Base-by-base conservation (phyloP, 2,329 filamentous ascomycete species). In the Ceratocystiopsis sp. region DNA sequence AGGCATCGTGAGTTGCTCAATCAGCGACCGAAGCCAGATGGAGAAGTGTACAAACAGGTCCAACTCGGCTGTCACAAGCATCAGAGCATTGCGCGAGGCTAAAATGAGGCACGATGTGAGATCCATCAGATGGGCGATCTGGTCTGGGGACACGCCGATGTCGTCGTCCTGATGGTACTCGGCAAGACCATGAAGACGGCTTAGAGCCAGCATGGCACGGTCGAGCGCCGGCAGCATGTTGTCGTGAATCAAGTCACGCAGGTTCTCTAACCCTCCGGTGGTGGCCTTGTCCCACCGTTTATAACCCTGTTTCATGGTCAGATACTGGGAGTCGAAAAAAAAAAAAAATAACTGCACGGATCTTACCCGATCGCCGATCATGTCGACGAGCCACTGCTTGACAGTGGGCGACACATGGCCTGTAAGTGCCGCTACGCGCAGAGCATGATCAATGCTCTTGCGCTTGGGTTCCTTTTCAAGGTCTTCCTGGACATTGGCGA, bases 251-350 rank as follows among this genome's bases (percentile, higher is more conserved):
- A 96, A 68, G 42, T 75, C 73, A 41, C 85, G 75, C 11, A 96
- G 69, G 43, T 76, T 80, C 46, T 84, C 78, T 17, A 95, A 78
- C 1, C 86, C 84, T 4, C 76, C 75, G 2, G 74, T 70, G 2
- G 93, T 81, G 7, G 83, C 80, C 54, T 89, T 93, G 49, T 96
- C 87, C 91, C 91, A 98, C 40, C 91, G 71, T 60, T 94, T 95
- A 53, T 93, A 84, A 0, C 86, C 86, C 80, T 91, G 41, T 17
- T 15, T 29, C 9, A 11, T 14, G 19, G 19, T 38, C 18, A 53
- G 45, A 21, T 35, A 44, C 49, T 21, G 10, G 34, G 36, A 16
- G 33, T 16, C 34, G 29, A 29, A 21, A 3, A 25, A n/a, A 4
- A 18, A 33, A 25, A 34, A 15, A 2, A 14, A n/a, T n/a, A n/a